phyloP scores from a whole-genome alignment of 495 filamentous ascomycete genomes.

The Talaromyces nanjingensis region DNA sequence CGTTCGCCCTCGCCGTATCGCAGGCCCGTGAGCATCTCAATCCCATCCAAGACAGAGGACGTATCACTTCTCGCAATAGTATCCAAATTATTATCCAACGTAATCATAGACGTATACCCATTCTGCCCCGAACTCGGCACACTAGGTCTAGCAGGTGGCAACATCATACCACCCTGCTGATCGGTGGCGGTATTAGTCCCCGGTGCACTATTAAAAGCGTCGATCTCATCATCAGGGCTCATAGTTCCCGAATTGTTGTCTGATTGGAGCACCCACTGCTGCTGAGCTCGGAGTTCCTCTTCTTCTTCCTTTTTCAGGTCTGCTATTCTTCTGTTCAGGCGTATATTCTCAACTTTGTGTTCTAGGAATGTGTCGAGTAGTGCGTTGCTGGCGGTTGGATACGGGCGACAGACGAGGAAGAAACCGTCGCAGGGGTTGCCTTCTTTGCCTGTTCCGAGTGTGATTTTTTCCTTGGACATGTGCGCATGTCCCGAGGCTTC shows the following conservation, averaged over 20 bases:
- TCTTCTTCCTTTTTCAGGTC: constrained; percentile 82
- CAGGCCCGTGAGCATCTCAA: constrained; percentile 90
- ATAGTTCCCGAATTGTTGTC: constrained; percentile 29
- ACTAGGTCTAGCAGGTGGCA: constrained; percentile 59
- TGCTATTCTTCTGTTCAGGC: constrained; percentile 72
- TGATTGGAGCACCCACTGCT: constrained; percentile 33
- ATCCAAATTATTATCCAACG: constrained; percentile 4
- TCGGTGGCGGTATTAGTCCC: constrained; percentile 29
- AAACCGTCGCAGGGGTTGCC: constrained; percentile 51
- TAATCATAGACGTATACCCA: constrained; percentile 17
- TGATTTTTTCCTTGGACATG: constrained; percentile 56
- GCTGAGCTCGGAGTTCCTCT: constrained; percentile 57
- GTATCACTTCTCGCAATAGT: constrained; percentile 7
- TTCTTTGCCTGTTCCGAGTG: constrained; percentile 41
- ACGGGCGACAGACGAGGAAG: constrained; percentile 90
- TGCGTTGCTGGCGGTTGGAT: constrained; percentile 78
- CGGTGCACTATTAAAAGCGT: background rate
- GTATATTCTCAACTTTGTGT: constrained; percentile 96
- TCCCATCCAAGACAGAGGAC: constrained; percentile 68
- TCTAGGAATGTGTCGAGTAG: constrained; percentile 91
- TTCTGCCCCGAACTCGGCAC: constrained; percentile 56
- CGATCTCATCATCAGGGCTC: constrained; percentile 42
- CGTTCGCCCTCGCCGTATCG: constrained; percentile 85
- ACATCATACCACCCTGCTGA: constrained; percentile 48
- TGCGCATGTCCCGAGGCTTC: constrained; percentile 91